These are phyloP conservation scores for Malassezia arunalokei DNA, from an alignment of 1,284 basidiomycete genomes.

Conservation along the genomic window DNA sequence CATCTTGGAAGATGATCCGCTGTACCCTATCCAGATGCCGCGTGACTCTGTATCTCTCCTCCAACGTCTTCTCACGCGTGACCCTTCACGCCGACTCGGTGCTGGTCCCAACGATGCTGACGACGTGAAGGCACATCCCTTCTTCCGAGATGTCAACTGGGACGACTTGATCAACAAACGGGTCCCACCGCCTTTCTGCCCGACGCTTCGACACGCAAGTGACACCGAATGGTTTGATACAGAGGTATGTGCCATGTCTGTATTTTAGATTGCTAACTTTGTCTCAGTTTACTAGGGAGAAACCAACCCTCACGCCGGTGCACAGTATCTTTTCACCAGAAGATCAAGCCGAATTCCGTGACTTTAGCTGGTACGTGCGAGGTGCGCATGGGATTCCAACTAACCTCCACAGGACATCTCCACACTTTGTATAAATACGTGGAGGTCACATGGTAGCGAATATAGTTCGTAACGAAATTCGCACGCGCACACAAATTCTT, in stretches of 20 bases:
- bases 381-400: background rate
- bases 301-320: constrained; percentile 93
- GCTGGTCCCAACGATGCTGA: constrained; percentile 86
- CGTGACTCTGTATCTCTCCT: constrained; percentile 88
- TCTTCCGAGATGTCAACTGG: constrained; percentile 95
- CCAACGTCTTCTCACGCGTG: constrained; percentile 82
- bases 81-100: constrained; percentile 83
- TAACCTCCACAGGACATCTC: constrained; percentile 12
- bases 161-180: constrained; percentile 92
- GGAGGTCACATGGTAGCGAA: constrained; percentile 11
- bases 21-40: constrained; percentile 99
- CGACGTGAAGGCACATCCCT: constrained; percentile 93
- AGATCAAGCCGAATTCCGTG: constrained; percentile 59
- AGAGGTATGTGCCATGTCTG: constrained; percentile 49
- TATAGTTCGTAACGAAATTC: constrained; percentile 16
- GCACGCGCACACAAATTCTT: constrained; percentile 4
- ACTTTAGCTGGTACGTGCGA: constrained; percentile 32
- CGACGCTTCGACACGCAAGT: constrained; percentile 58
- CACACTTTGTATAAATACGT: constrained; percentile 6
- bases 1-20: constrained; percentile 91
- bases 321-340: constrained; percentile 82
- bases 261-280: background rate
- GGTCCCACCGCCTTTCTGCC: constrained; percentile 93
- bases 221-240: constrained; percentile 75
- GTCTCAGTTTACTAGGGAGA: constrained; percentile 68